Base-by-base conservation (phyloP, 1,284 basidiomycete species). In the Xerocomus nothofagi region DNA sequence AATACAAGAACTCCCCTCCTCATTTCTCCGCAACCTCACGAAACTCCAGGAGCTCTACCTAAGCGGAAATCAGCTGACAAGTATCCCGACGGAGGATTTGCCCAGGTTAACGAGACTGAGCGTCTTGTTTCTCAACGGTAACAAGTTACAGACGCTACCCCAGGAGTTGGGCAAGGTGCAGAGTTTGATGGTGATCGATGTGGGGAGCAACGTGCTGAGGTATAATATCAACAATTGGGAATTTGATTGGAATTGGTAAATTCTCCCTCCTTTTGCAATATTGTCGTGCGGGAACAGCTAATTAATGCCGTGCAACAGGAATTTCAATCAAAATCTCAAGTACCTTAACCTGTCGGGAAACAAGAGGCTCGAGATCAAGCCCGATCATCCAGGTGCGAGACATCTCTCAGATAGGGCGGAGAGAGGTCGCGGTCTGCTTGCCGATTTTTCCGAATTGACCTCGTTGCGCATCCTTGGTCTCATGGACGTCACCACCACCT, bases 191-290 rank as follows among this genome's bases (percentile, higher is more conserved):
- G 83, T 90, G 24, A 77, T 99, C 53, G 97, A 99, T 66, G 97
- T 93, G 2, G 95, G 96, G 7, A 95, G 89, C 68, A 99, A 99
- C 67, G 72, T 86, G 45, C 78, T 99, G 70, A 95, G 93, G 78
- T 99, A 99, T 73, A 99, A 99, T 67, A 95, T 98, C 58, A 91
- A 93, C 62, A 99, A 99, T 65, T 96, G 88, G 88, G 92, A 96
- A 64, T 99, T 96, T 71, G 97, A 99, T 72, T 99, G 96, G 96
- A 99, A 99, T 70, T 99, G 97, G 97, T 94, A 57, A 47, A 78
- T 72, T 36, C 50, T 1, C 9, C 24, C 12, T 24, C 12, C 3
- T 30, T 34, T 26, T 26, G 6, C n/a, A 17, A 15, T 33, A 5
- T 29, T 2, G 7, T n/a, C 23, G 50, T 53, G 21, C 31, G 5